Base-by-base conservation (phyloP, 2,329 filamentous ascomycete species). In the Alternaria incomplexa region DNA sequence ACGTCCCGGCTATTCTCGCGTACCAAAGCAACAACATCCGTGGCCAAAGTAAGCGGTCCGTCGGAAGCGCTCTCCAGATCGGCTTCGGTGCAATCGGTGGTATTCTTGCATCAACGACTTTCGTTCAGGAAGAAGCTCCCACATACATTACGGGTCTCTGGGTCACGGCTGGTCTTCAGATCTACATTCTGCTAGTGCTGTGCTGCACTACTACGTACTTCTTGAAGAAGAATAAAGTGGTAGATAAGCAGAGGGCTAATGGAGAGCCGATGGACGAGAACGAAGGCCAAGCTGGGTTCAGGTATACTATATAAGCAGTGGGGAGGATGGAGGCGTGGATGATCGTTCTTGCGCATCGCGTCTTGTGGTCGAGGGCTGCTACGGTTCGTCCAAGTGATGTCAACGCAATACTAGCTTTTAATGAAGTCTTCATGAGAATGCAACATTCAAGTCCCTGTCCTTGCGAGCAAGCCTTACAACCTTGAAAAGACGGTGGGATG, bases 21-120 rank as follows among this genome's bases (percentile, higher is more conserved):
- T 76, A 71, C 32, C 74, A 76, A 43, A 69, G 68, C 44, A 74
- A 73, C 57, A 74, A 74, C 43, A 72, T 73, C 5, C 53, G 64
- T 10, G 62, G 66, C 22, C 69, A 76, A 44, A 71, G 67, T 32
- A 68, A 71, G 50, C 56, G 74, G 9, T 64, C 66, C 0, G 67
- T 70, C 11, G 72, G 67, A 7, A 70, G 63, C 7, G 72, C 71
- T 8, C 47, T 69, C 3, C 67, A 73, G 56, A 72, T 71, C n/a
- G 71, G 66, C 1, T 72, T 74, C 17, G 71, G 73, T 13, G 72
- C 66, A 0, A 73, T 75, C 50, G 73, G 73, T 0, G 73, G 73
- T 4, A 73, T 74, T 3, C 43, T 69, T n/a, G 73, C 71, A 0
- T 66, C 65, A 1, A 68, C 72, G 0, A 68, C 68, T 2, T 75